Base-by-base conservation (phyloP, 2,329 filamentous ascomycete genomes). In the Truncatella angustata region DNA sequence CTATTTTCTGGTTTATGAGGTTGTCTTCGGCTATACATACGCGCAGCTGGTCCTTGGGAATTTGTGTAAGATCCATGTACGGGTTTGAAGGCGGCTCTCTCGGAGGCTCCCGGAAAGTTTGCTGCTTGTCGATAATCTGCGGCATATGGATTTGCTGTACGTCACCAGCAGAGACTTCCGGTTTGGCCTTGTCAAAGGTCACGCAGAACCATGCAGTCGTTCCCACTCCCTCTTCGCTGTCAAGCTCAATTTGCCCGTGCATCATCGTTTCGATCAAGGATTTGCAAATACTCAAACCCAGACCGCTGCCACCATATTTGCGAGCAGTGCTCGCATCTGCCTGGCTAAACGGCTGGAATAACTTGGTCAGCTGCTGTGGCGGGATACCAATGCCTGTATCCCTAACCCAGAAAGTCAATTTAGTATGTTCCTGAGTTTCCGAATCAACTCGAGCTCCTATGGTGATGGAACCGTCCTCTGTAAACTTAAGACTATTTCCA, bases 11-110 rank as follows among this genome's bases (percentile, higher is more conserved):
- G 62, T 97, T 97, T 73, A 97, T 96, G 3, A 87, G 83, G 60
- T 97, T 97, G 72, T 97, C 93, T 65, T 97, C 93, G 0, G 93
- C 93, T 53, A 97, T 93, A 69, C 91, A 96, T 26, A 97, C 86
- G 28, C 90, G 86, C 26, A 97, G 77, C 51, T 95, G 79, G 40
- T 91, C 84, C 52, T 89, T 85, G 7, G 88, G 84, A 5, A 97
- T 81, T 52, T 79, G 78, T 16, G 86, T 86, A 4, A 97, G 78
- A 64, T 91, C 86, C 20, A 86, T 72, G 53, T 81, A 79, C 3
- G 78, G 74, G 49, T 75, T 72, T 18, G 64, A 63, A 12, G 66
- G 74, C 58, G 61, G 55, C 3, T 69, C 63, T n/a, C 70, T 67
- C 54, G 78, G 74, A 61, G 70, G 67, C 20, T 56, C 56, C 28